Percentiles rank a stretch among this genome's conserved stretches.
Evolutionary conservation across 2,329 filamentous ascomycete genomes (phyloP).

Genomic region (Cyphellophora attinorum): DNA sequence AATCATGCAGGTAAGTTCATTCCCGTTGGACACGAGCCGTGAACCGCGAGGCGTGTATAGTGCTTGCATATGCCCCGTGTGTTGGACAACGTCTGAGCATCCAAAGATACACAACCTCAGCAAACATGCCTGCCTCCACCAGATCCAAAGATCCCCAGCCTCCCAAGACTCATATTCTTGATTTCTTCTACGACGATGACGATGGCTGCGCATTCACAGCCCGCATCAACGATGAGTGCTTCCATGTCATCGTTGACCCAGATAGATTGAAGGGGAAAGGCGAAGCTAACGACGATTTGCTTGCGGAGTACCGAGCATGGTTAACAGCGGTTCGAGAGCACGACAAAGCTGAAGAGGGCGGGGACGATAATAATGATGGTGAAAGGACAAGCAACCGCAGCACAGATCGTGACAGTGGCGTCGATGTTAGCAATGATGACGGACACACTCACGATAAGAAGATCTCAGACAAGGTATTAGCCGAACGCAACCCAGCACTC

Average conservation of each 20-base stretch:
- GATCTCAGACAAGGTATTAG: not conserved
- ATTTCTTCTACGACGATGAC: conserved; percentile 8
- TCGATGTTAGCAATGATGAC: conserved; percentile 3
- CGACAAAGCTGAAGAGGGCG: not conserved
- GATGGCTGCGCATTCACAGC: conserved; percentile 5
- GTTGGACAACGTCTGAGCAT: not conserved
- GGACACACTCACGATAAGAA: not conserved
- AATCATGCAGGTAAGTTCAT: not conserved
- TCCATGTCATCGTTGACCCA: conserved; percentile 7
- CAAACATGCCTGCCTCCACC: not conserved
- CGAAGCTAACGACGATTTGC: not conserved
- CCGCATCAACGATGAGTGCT: conserved; percentile 4
- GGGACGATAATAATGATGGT: not conserved
- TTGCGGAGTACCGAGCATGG: conserved; percentile 1
- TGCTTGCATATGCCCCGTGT: not conserved
- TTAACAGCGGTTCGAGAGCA: conserved; percentile 1
- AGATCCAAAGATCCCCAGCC: not conserved
- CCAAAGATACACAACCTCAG: not conserved
- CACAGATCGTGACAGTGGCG: conserved; percentile 2
- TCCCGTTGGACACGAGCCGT: too few species aligned
- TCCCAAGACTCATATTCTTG: conserved; percentile 3
- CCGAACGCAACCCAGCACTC: conserved; percentile 1
- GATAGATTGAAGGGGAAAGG: conserved; percentile 1
- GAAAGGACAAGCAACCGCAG: not conserved
- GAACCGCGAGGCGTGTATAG: not conserved